Evolutionary conservation across 805 yeast species (phyloP).

Genomic region (Candida adriatica): DNA sequence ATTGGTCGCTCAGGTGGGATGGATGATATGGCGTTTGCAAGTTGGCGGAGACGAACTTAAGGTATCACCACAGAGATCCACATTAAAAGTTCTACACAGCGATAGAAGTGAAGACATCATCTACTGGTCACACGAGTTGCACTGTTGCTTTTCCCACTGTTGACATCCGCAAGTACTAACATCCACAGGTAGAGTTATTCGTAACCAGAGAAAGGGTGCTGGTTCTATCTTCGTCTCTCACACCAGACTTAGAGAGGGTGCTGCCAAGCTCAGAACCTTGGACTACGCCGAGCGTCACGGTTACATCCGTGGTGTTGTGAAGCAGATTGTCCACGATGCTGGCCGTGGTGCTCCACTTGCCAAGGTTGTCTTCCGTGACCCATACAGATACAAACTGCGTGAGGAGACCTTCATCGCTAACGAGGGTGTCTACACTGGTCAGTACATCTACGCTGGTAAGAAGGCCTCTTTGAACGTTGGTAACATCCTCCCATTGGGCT

Average conservation of each 20-base stretch:
- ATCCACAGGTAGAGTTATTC: constrained; percentile 92
- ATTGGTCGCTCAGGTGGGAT: no score
- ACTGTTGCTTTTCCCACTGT: not conserved
- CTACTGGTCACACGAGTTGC: not conserved
- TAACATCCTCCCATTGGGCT: constrained; percentile 93
- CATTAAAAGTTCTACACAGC: no score
- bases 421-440: constrained; percentile 99
- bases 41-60: not conserved
- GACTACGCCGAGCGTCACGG: constrained; percentile 99
- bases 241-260: constrained; percentile 99
- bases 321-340: constrained; percentile 98
- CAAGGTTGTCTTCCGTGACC: constrained; percentile 98
- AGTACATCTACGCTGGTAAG: constrained; percentile 98
- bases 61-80: not conserved
- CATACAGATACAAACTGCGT: constrained; percentile 96
- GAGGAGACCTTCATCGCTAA: constrained; percentile 98
- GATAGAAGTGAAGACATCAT: not conserved
- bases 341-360: constrained; percentile 99
- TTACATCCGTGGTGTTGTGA: constrained; percentile 98
- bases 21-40: no score
- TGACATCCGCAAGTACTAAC: constrained; percentile 19
- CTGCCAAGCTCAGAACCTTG: constrained; percentile 98
- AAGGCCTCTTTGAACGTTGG: constrained; percentile 96
- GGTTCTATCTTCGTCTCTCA: constrained; percentile 99
- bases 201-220: constrained; percentile 99